Evolutionary conservation across 2,329 filamentous ascomycete genomes (phyloP), one percentile per base, ranked within the genome.

Genomic region (Aspergillus glaucus): DNA sequence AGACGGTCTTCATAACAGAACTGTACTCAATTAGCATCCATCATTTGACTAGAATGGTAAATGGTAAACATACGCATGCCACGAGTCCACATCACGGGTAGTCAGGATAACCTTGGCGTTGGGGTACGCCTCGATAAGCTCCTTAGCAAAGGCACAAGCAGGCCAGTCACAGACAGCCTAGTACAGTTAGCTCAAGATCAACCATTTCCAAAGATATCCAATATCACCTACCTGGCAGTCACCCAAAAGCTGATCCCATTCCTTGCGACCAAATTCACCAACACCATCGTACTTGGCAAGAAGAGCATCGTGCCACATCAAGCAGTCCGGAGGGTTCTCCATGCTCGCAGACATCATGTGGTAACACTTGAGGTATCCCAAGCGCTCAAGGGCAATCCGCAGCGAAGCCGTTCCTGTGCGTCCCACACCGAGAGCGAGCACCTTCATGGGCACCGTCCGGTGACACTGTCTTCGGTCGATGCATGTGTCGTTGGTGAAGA

Each of bases 261-360:
- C 81, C 61, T 81, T 78, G 44, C 82, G 78, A 19, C 79, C 81
- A 56, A 86, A 86, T 51, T 75, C 74, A 47, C 81, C 81, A 46
- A 80, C 71, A 28, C 79, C 79, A 55, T 84, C 77, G 67, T 76
- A 82, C 61, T 82, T 82, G 55, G 82, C 81, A 15, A 73, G 71
- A 48, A 88, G 75, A 24, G 84, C 84, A 54, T 87, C 81, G 68
- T 81, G 80, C 85, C 85, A 88, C 72, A 86, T 79, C 39, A 85
- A 72, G 47, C 79, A 80, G 60, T 86, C 84, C 21, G 79, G 80
- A 9, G 80, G 80, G 67, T 85, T 86, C 69, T 86, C 82, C 51
- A 85, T 80, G 50, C 79, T 81, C 55, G 79, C 81, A 59, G 78
- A 83, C 80, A 85, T 84, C 82, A 86, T 86, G 73, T 87, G 85